Evolutionary conservation across 805 yeast species (phyloP).

Genomic region (Metschnikowia koreensis): DNA sequence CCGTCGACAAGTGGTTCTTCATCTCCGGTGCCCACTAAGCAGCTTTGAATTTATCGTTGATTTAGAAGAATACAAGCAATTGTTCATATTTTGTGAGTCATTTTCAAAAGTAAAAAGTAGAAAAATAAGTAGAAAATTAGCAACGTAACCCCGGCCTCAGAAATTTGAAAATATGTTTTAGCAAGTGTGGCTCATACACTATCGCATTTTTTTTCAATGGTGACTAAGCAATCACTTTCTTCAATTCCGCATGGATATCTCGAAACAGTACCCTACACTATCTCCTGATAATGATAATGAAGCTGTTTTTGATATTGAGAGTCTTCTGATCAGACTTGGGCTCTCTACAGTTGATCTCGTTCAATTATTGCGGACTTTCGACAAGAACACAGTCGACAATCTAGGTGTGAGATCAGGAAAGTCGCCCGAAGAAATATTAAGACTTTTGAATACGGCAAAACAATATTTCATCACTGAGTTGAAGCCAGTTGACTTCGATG

Average conservation of each 20-base stretch:
- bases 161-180: neutral
- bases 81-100: neutral
- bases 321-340: constrained; percentile 5
- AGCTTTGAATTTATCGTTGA: neutral
- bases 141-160: neutral
- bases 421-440: constrained; percentile 4
- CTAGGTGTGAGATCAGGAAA: constrained; percentile 6
- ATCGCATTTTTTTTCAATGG: neutral
- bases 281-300: neutral
- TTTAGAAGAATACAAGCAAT: neutral
- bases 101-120: neutral
- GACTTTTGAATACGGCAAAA: neutral
- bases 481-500: neutral
- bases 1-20: constrained; percentile 98
- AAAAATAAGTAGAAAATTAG: too few species aligned
- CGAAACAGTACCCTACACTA: constrained; percentile 7
- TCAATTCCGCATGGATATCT: constrained; percentile 4
- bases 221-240: neutral
- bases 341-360: constrained; percentile 8
- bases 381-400: constrained; percentile 1
- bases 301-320: constrained; percentile 2
- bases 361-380: neutral
- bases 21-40: constrained; percentile 71
- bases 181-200: neutral
- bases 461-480: neutral